phyloP scores from a whole-genome alignment of 192 early-diverging fungal genomes.

The Coemansia sp. region DNA sequence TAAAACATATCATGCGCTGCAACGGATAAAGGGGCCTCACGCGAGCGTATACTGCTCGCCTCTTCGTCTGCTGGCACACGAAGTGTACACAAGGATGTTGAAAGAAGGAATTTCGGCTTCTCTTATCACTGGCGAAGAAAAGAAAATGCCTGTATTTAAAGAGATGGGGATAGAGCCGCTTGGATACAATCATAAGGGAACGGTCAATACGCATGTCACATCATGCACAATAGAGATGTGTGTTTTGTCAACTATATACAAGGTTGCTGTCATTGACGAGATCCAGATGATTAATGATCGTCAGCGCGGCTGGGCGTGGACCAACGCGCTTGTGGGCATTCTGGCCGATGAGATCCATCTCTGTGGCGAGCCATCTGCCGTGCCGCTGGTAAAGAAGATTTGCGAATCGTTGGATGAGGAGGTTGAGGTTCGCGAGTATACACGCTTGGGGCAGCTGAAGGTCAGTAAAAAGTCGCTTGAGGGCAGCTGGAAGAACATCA shows the following conservation, averaged over 20 bases:
- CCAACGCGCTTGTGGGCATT: slow-evolving; percentile 77
- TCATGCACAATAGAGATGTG: slow-evolving; percentile 94
- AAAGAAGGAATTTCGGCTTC: slow-evolving; percentile 71
- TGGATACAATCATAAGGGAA: slow-evolving; percentile 16
- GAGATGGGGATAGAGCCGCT: slow-evolving; percentile 20
- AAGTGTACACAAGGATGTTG: slow-evolving; percentile 88
- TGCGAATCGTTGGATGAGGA: slow-evolving; percentile 73
- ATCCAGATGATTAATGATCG: slow-evolving; percentile 94
- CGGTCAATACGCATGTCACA: slow-evolving; percentile 52
- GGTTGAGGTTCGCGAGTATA: slow-evolving; percentile 75
- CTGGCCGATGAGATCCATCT: slow-evolving; percentile 86
- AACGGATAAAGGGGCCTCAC: slow-evolving; percentile 61
- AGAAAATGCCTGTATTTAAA: slow-evolving; percentile 57
- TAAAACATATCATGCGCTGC: slow-evolving; percentile 88
- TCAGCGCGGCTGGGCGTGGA: slow-evolving; percentile 95
- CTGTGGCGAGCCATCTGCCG: slow-evolving; percentile 88
- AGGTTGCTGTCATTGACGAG: slow-evolving; percentile 94
- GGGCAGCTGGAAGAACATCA: slow-evolving; percentile 60
- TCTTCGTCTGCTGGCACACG: slow-evolving; percentile 87
- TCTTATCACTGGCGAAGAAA: slow-evolving; percentile 91
- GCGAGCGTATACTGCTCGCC: slow-evolving; percentile 88
- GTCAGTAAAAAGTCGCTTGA: slow-evolving; percentile 60
- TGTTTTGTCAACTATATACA: slow-evolving; percentile 46
- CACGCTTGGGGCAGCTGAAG: slow-evolving; percentile 70
- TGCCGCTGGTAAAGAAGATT: slow-evolving; percentile 75